Base-by-base conservation (phyloP, 768 basidiomycete species). In the Dendrothele bispora region DNA sequence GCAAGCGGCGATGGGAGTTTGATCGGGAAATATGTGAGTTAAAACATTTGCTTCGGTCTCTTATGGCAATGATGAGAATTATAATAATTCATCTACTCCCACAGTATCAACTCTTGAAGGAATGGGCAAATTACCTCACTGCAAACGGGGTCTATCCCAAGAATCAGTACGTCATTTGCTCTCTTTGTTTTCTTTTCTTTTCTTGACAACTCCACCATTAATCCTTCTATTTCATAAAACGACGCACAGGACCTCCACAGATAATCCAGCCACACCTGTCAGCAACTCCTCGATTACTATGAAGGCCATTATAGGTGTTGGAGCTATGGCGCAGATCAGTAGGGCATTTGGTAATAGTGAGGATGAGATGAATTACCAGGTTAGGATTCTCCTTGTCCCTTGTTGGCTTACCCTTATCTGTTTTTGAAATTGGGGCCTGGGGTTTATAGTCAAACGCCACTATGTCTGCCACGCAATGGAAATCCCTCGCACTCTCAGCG, bases 1-100 rank as follows among this genome's bases (percentile, higher is more conserved):
- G 46, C 52, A 6, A 53, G 59, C 4, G 65, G 65, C 11, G 62
- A 65, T 36, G 59, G 56, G 1, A 52, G 54, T 2, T 43, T 65
- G 28, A 30, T 69, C 10, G 22, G 15, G 5, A 20, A 34, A 37
- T 53, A 60, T 44, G 59, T 63, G 14, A 18, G 55, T 55, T n/a
- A n/a, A n/a, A n/a, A n/a, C 14, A 21, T 5, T 24, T 5, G 17
- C 18, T 5, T 3, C 8, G n/a, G 30, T 32, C 30, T 10, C 30
- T 32, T 32, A 32, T 32, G 2, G 20, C 3, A 7, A 45, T 24
- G 3, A 18, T 10, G 10, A 29, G 24, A 17, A 21, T 40, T 21
- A 40, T 28, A 27, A 17, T 28, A 17, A 22, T 34, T 26, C 3
- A 39, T 3, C 14, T 7, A n/a, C n/a, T n/a, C n/a, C n/a, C n/a